phyloP scores from a whole-genome alignment of 106 monocot genomes.

The Iris macrosiphon region DNA sequence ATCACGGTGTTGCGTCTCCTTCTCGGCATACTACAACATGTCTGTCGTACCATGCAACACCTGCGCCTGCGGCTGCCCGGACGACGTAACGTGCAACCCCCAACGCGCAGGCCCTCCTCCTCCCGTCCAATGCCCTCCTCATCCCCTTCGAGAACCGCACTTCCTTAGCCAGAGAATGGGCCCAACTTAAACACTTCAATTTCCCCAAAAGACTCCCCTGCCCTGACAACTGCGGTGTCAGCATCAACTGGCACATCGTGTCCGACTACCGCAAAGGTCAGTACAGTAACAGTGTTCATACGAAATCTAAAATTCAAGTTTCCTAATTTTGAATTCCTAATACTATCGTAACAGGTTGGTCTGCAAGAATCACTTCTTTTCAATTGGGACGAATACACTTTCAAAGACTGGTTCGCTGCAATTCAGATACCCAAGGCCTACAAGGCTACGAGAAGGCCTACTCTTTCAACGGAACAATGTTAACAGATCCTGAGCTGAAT shows the following conservation, averaged over 20 bases:
- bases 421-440: constrained; percentile 28
- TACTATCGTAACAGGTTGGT: constrained; percentile 75
- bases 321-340: too few species aligned
- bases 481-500: constrained; percentile 15
- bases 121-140: constrained; percentile 56
- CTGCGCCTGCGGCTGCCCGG: constrained; percentile 73
- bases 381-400: constrained; percentile 64
- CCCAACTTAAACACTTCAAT: constrained; percentile 35
- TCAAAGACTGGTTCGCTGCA: constrained; percentile 68
- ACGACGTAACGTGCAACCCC: constrained; percentile 38
- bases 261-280: constrained; percentile 41
- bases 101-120: constrained; percentile 35
- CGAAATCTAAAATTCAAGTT: too few species aligned
- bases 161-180: constrained; percentile 37
- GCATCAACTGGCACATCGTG: constrained; percentile 67
- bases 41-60: constrained; percentile 76
- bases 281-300: too few species aligned
- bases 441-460: constrained; percentile 24
- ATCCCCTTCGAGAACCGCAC: constrained; percentile 62
- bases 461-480: constrained; percentile 79
- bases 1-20: constrained; percentile 78
- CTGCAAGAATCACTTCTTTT: constrained; percentile 67
- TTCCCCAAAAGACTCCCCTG: constrained; percentile 46
- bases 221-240: constrained; percentile 55
- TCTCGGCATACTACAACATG: constrained; percentile 77